phyloP scores from a whole-genome alignment of 805 yeast species.

The Tetrapisispora arboricola region DNA sequence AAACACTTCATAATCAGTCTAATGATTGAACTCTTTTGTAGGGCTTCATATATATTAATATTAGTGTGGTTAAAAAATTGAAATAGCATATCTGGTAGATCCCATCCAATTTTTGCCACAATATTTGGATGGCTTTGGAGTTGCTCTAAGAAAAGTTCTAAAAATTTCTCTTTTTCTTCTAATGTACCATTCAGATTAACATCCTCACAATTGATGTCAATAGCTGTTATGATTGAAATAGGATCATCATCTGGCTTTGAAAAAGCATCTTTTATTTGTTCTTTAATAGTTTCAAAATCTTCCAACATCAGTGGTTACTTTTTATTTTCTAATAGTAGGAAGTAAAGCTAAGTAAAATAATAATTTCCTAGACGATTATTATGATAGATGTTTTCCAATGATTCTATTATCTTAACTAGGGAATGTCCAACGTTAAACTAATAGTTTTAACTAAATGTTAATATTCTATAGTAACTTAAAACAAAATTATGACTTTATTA shows the following conservation, averaged over 20 bases:
- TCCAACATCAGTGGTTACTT: slow-evolving; percentile 1
- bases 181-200: slow-evolving; percentile 11
- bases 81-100: slow-evolving; percentile 61
- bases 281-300: slow-evolving; percentile 9
- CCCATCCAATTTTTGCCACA: slow-evolving; percentile 78
- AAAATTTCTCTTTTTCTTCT: slow-evolving; percentile 41
- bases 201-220: slow-evolving; percentile 21
- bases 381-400: too few relatives aligned
- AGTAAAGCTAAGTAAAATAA: too few relatives aligned
- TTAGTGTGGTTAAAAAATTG: slow-evolving; percentile 36
- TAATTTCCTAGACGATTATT: too few relatives aligned
- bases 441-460: too few relatives aligned
- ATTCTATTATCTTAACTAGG: too few relatives aligned
- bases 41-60: slow-evolving; percentile 26
- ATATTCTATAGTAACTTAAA: too few relatives aligned
- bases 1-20: slow-evolving; percentile 38
- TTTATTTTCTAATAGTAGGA: too few relatives aligned
- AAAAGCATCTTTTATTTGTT: slow-evolving; percentile 17
- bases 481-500: too few relatives aligned
- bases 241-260: slow-evolving; percentile 20
- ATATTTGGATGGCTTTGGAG: slow-evolving; percentile 40
- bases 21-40: slow-evolving; percentile 26
- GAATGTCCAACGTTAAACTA: too few relatives aligned
- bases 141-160: slow-evolving; percentile 36
- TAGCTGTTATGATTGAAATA: slow-evolving; percentile 20